Evolutionary conservation across 495 filamentous ascomycete genomes (phyloP), one percentile per base, ranked within the genome.

Genomic region (Lindgomyces ingoldianus): DNA sequence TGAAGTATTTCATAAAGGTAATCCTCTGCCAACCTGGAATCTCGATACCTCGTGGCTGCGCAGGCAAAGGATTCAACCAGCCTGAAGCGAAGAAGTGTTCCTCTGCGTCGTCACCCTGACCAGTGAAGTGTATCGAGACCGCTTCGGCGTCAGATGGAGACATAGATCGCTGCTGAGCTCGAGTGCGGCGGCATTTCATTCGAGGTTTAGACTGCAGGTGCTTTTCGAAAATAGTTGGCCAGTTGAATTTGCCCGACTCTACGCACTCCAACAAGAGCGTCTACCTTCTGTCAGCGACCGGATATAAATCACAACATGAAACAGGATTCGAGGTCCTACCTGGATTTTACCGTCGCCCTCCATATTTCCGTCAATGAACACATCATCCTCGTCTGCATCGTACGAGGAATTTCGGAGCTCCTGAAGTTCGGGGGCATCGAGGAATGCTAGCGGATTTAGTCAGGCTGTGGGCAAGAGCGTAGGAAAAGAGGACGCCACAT

Each of bases 11-110:
- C 71, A 78, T 74, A 64, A 78, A 72, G 4, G 72, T 77, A 54
- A 75, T 64, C 16, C 75, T 69, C 65, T 75, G 72, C 71, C 72
- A 78, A 2, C 76, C 76, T 0, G 75, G 72, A 26, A 77, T 70
- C 4, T 39, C 33, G 33, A 39, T 6, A 39, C 33, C 33, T 39
- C 33, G 57, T 29, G n/a, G 21, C 57, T 78, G 74, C 19, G 60
- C 27, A 9, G 74, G 73, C 1, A 78, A 64, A 18, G 73, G 66
- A 51, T 74, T 76, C 24, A 78, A 63, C 73, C 73, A 78, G 41
- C 75, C 75, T 2, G 52, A 30, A 8, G 62, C 57, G 39, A 27
- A 63, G 53, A 77, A 77, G 24, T 67, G 12, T 10, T 55, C 21
- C 27, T 68, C 61, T 12, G 52, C 33, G 45, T 74, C 71, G 1